Conservation (phyloP, 495 filamentous ascomycete species). For the Staphylotrichum longicolle region DNA sequence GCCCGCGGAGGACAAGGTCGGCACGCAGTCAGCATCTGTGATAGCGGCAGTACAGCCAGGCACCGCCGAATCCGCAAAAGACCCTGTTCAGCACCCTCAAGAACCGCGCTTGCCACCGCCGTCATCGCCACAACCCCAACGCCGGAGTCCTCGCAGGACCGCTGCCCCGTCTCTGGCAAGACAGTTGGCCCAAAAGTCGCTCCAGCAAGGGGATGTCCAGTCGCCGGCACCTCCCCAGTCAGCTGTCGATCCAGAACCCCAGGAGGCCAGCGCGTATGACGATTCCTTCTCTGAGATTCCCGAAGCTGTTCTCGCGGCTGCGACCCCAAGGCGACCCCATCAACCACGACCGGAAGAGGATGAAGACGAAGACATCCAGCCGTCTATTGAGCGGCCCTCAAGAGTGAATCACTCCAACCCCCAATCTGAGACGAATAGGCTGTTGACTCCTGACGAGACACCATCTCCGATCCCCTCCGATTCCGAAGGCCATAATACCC, state of each 20-base stretch:
- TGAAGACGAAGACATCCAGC: slow-evolving; percentile 30
- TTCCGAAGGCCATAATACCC: slow-evolving; percentile 12
- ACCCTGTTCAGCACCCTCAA: not conserved
- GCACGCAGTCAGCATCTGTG: slow-evolving; percentile 9
- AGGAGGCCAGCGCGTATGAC: slow-evolving; percentile 40
- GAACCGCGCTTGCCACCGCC: slow-evolving; percentile 19
- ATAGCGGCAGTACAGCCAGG: slow-evolving; percentile 11
- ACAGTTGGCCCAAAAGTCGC: slow-evolving; percentile 27
- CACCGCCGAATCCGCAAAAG: not conserved
- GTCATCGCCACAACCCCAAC: slow-evolving; percentile 13
- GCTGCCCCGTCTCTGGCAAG: slow-evolving; percentile 25
- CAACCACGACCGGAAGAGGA: slow-evolving; percentile 12
- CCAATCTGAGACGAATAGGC: slow-evolving; percentile 42
- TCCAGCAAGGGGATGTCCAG: slow-evolving; percentile 15
- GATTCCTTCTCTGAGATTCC: slow-evolving; percentile 55
- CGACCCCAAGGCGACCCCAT: slow-evolving; percentile 42
- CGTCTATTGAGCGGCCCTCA: slow-evolving; percentile 39
- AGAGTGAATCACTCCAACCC: slow-evolving; percentile 37
- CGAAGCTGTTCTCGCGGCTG: slow-evolving; percentile 45
- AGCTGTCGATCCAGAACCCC: slow-evolving; percentile 17
- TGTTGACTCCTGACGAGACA: slow-evolving; percentile 55
- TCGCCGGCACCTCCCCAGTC: not conserved
- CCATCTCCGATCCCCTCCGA: slow-evolving; percentile 47
- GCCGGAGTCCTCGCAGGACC: slow-evolving; percentile 27
- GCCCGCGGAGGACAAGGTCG: not conserved